phyloP scores from a whole-genome alignment of 768 basidiomycete species.

The Termitomyces sp. region DNA sequence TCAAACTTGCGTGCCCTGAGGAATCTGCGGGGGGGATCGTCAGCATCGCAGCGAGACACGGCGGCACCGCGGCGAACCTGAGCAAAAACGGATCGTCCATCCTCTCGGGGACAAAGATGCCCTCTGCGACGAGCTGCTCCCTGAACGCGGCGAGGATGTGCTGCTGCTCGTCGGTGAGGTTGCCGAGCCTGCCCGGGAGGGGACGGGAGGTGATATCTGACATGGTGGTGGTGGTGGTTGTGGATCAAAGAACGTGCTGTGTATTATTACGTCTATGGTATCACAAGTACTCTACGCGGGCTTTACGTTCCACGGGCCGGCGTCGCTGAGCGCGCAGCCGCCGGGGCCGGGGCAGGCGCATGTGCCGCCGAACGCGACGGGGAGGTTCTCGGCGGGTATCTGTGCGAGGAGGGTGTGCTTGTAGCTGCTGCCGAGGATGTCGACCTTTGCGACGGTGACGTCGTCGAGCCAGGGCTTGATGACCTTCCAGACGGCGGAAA shows the following conservation, averaged over 20 bases:
- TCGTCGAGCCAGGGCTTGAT: conserved; percentile 94
- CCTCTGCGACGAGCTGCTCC: conserved; percentile 56
- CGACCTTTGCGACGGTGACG: conserved; percentile 93
- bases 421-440: conserved; percentile 74
- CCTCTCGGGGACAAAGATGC: conserved; percentile 51
- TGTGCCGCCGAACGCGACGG: conserved; percentile 76
- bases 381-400: conserved; percentile 81
- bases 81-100: conserved; percentile 38
- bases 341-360: conserved; percentile 66
- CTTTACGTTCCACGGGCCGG: conserved; percentile 78
- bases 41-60: no score
- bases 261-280: neutral
- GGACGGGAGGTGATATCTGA: conserved; percentile 56
- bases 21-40: conserved; percentile 49
- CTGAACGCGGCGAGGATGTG: conserved; percentile 64
- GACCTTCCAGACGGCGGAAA: conserved; percentile 80
- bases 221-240: conserved; percentile 9
- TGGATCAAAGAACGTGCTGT: neutral
- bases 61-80: conserved; percentile 1
- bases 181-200: conserved; percentile 71
- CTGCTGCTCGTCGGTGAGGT: conserved; percentile 57
- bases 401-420: conserved; percentile 73
- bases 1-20: conserved; percentile 93
- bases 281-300: neutral
- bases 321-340: conserved; percentile 85